Evolutionary conservation across 768 basidiomycete genomes (phyloP).

Genomic region (Mycena kentingensis): DNA sequence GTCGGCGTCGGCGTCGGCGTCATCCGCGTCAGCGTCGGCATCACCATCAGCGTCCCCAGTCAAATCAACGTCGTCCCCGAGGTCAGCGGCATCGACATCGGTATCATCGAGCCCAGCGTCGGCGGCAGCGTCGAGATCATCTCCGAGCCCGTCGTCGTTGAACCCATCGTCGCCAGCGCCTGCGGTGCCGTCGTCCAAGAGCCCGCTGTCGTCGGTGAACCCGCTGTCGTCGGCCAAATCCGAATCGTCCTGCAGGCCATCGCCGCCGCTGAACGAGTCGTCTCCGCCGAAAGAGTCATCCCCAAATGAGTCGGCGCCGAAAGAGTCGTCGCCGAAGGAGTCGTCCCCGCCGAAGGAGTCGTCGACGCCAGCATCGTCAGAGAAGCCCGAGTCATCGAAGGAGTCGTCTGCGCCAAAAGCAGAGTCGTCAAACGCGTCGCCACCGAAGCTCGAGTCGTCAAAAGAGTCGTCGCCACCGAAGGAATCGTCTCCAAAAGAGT

Average conservation of each 20-base stretch:
- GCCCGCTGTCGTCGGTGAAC: background rate
- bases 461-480: background rate
- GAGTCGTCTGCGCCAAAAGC: too few species aligned
- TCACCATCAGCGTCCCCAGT: background rate
- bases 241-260: conserved; percentile 2
- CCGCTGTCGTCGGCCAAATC: background rate
- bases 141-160: background rate
- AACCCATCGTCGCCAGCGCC: background rate
- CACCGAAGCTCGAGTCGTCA: background rate
- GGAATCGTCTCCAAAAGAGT: background rate
- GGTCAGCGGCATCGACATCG: background rate
- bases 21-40: background rate
- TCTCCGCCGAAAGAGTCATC: background rate
- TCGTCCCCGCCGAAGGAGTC: too few species aligned
- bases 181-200: background rate
- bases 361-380: too few species aligned
- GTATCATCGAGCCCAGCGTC: background rate
- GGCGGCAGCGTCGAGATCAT: background rate
- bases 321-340: background rate
- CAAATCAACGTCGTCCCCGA: background rate
- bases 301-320: background rate
- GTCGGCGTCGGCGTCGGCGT: background rate
- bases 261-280: background rate
- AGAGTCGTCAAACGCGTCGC: conserved; percentile 3
- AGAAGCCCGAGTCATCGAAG: too few species aligned